Percentiles rank a stretch among this genome's conserved stretches.
Evolutionary conservation across 768 basidiomycete species (phyloP).

Genomic region (Rickenella mellea): DNA sequence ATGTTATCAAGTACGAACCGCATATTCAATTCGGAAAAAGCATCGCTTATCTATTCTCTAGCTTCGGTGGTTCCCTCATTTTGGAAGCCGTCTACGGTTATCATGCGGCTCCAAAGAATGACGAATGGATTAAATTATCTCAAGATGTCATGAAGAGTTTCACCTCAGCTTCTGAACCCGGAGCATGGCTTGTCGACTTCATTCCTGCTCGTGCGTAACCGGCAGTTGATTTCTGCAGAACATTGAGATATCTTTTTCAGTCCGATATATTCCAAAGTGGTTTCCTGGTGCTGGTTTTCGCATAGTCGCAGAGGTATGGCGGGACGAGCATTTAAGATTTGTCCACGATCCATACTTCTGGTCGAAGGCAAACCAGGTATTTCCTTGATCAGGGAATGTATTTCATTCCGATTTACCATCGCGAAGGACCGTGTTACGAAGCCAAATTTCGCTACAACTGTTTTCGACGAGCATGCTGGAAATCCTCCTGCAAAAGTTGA

Average conservation of each 20-base stretch:
- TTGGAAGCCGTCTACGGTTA: conserved; percentile 13
- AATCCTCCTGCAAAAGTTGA: conserved; percentile 3
- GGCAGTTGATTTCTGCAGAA: neutral
- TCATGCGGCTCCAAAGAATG: conserved; percentile 8
- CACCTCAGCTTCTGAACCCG: conserved; percentile 2
- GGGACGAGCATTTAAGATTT: conserved; percentile 4
- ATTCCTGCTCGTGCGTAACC: conserved; percentile 9
- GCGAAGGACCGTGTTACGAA: no score
- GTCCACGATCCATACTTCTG: conserved; percentile 8
- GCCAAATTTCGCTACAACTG: no score
- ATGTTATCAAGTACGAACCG: no score
- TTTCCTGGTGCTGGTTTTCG: conserved; percentile 12
- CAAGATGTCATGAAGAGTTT: conserved; percentile 5
- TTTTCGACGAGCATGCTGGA: conserved; percentile 1
- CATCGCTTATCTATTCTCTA: no score
- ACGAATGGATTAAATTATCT: conserved; percentile 4
- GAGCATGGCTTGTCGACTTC: conserved; percentile 9
- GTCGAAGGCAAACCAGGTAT: conserved; percentile 8
- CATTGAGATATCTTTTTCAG: neutral
- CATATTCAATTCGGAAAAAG: no score
- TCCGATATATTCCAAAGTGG: conserved; percentile 11
- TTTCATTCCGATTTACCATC: no score
- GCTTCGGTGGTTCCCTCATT: conserved; percentile 10
- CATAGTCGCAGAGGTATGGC: conserved; percentile 4
- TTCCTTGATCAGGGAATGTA: neutral